These are phyloP conservation scores for Ustilago curta DNA, from an alignment of 1,284 basidiomycete species.

Conservation along the genomic window DNA sequence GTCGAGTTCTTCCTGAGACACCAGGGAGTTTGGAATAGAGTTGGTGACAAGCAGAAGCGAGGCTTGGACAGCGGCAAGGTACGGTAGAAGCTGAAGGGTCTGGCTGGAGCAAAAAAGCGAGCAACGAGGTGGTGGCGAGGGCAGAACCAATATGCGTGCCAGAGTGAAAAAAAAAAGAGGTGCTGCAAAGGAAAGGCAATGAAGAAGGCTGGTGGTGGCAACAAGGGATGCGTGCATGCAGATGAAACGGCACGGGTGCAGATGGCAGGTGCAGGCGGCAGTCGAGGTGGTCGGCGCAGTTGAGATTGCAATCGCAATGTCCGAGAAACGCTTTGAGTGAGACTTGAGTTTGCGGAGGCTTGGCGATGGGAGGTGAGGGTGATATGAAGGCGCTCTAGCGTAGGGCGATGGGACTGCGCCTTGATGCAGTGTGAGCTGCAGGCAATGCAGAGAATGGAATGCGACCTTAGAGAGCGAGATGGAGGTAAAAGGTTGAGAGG, in stretches of 20 bases:
- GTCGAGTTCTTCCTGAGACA: constrained; percentile 16
- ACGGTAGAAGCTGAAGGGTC: constrained; percentile 5
- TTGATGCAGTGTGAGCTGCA: neutral
- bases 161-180: constrained; percentile 3
- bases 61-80: constrained; percentile 25
- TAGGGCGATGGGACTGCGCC: neutral
- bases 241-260: neutral
- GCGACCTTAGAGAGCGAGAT: neutral
- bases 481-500: constrained; percentile 1
- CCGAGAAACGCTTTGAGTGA: too few species aligned
- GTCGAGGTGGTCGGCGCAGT: neutral
- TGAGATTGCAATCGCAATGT: too few species aligned
- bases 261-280: constrained; percentile 2
- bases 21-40: constrained; percentile 35
- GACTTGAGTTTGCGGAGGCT: neutral
- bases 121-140: neutral
- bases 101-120: neutral
- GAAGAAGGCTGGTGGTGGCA: constrained; percentile 16
- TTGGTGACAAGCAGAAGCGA: constrained; percentile 41
- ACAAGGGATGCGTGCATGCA: constrained; percentile 23
- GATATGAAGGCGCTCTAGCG: neutral
- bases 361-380: neutral
- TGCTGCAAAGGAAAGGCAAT: constrained; percentile 30
- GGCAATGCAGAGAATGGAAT: constrained; percentile 9
- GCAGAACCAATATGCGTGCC: neutral